Evolutionary conservation across 306 rosid genomes (phyloP).

Genomic region (Erythrophleum fordii): DNA sequence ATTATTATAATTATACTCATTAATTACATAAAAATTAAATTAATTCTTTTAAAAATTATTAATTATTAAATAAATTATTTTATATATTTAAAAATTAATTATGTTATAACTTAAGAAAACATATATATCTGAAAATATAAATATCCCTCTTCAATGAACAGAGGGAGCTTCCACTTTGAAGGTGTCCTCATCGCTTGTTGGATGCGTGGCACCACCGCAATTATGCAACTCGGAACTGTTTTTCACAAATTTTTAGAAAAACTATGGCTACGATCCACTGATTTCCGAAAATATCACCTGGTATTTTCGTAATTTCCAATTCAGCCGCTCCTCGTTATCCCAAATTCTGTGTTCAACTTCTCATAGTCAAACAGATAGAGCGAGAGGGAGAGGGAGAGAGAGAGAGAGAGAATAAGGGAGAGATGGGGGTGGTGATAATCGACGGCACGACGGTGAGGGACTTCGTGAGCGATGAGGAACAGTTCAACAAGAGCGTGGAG

Average conservation of each 20-base stretch:
- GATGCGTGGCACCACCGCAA: background rate
- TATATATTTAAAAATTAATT: too few species aligned
- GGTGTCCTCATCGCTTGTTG: too few species aligned
- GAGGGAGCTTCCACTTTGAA: too few species aligned
- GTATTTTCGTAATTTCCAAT: slow-evolving; percentile 1
- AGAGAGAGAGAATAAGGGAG: background rate
- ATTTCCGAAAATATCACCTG: background rate
- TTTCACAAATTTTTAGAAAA: background rate
- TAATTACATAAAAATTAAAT: too few species aligned
- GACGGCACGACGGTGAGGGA: slow-evolving; percentile 87
- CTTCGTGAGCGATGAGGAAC: slow-evolving; percentile 58
- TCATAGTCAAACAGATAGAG: background rate
- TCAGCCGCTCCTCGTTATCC: background rate
- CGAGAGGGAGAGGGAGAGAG: too few species aligned
- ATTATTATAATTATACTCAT: too few species aligned
- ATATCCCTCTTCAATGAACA: too few species aligned
- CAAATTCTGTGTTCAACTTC: too few species aligned
- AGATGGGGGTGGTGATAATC: slow-evolving; percentile 58
- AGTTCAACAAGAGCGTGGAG: slow-evolving; percentile 66
- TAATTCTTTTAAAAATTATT: too few species aligned
- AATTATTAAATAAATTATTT: too few species aligned
- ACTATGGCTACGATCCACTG: background rate
- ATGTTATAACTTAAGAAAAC: too few species aligned
- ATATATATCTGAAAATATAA: too few species aligned
- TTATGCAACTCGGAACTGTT: background rate